Conservation (phyloP, 164 flowering plant species). For the Kingdonia uniflora region DNA sequence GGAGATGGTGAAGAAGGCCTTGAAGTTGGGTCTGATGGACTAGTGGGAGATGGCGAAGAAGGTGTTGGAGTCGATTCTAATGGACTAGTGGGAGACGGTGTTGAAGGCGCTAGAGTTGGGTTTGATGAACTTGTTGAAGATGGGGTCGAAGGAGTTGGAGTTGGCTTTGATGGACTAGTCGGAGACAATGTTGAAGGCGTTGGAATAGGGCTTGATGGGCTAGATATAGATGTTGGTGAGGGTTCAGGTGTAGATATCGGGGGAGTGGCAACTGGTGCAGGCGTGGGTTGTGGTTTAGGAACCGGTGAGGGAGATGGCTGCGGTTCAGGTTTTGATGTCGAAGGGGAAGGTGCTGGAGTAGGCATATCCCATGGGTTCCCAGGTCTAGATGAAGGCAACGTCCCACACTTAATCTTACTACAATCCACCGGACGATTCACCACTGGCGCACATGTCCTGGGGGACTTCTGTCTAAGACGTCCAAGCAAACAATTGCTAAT, state of each 20-base stretch:
- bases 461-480: background rate
- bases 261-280: background rate
- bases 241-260: background rate
- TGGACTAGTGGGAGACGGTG: background rate
- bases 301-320: background rate
- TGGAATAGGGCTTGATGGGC: background rate
- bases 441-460: conserved; percentile 1
- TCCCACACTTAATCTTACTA: background rate
- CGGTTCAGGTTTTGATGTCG: background rate
- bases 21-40: background rate
- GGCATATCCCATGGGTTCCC: background rate
- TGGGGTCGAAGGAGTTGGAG: background rate
- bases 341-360: background rate
- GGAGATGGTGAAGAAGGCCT: background rate
- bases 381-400: background rate
- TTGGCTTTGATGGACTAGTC: background rate
- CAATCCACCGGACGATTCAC: conserved; percentile 6
- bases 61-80: too few species aligned
- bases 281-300: background rate
- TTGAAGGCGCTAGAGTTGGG: background rate
- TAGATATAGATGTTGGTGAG: background rate
- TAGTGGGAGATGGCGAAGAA: background rate
- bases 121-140: background rate
- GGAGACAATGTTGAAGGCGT: background rate
- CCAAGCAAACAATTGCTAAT: conserved; percentile 1